Conservation (phyloP, 139 green algal species). For the Chloropicon primus region DNA sequence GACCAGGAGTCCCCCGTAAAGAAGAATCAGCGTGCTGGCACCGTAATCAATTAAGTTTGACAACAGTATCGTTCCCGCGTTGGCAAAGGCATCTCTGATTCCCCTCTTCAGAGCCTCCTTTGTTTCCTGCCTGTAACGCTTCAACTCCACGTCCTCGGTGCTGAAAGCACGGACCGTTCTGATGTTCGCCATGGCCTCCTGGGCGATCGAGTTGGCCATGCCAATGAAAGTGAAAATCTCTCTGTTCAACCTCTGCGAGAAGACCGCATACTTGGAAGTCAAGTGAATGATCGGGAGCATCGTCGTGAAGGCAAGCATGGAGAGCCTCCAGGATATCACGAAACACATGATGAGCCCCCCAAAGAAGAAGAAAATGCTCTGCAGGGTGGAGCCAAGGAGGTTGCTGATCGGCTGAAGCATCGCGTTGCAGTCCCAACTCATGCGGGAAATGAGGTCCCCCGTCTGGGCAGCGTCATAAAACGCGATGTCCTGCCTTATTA, state of each 20-base stretch:
- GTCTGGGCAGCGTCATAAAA: neutral
- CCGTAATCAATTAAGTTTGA: slow-evolving; percentile 35
- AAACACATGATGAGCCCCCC: slow-evolving; percentile 33
- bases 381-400: neutral
- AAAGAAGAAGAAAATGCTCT: neutral
- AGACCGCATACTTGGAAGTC: slow-evolving; percentile 26
- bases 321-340: slow-evolving; percentile 29
- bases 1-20: slow-evolving; percentile 13
- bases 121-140: slow-evolving; percentile 23
- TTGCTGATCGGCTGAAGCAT: neutral
- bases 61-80: slow-evolving; percentile 23
- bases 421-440: neutral
- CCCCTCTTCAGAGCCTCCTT: slow-evolving; percentile 19
- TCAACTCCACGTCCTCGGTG: slow-evolving; percentile 24
- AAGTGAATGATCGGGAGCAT: slow-evolving; percentile 32
- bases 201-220: slow-evolving; percentile 22
- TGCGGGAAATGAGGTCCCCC: neutral
- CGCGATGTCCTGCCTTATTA: neutral
- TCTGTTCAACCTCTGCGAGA: slow-evolving; percentile 23
- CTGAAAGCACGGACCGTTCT: slow-evolving; percentile 29
- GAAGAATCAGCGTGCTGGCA: slow-evolving; percentile 29
- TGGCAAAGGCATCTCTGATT: slow-evolving; percentile 24
- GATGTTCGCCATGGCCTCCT: slow-evolving; percentile 33
- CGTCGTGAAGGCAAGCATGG: slow-evolving; percentile 34
- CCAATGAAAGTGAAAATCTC: slow-evolving; percentile 16